Base-by-base conservation (phyloP, 495 filamentous ascomycete species). In the Neurospora sp. region DNA sequence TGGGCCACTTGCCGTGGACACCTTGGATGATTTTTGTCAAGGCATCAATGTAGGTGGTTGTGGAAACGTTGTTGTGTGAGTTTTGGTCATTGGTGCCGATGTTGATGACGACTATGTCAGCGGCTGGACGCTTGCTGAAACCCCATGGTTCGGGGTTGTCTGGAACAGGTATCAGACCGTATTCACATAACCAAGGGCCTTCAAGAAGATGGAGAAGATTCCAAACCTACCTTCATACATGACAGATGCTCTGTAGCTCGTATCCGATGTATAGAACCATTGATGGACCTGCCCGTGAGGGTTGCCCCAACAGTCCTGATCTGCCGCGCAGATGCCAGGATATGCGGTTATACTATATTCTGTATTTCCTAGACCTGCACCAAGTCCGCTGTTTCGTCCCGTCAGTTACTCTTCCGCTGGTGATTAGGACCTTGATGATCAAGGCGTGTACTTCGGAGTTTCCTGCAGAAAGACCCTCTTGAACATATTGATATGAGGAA, bases 61-160 rank as follows among this genome's bases (percentile, higher is more conserved):
- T 79, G 4, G 86, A 85, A 69, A 91, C 85, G 48, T 90, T 88
- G 78, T 92, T 92, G 18, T 80, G 79, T 1, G 82, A 73, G 73
- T 90, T 89, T 73, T 86, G 85, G 78, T 92, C 91, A 75, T 92
- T 92, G 20, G 89, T 91, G 37, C 90, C 90, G 48, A 92, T 83
- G 75, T 91, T 89, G 77, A 92, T 90, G 73, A 92, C 75, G 14
- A 90, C 90, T 10, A 93, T 82, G 75, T 92, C 90, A 5, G 90
- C 89, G 1, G 85, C 84, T n/a, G 84, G 86, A 18, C 89, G 86
- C 39, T 84, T 85, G 7, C 78, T 80, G 71, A 91, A 90, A 75
- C 90, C 86, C 87, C 88, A 92, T 0, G 83, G 78, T 72, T 91
- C 88, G 0, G 89, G 87, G 3, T 86, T 81, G 39, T 84, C 83